These are phyloP conservation scores for Trametes sanguinea DNA, from an alignment of 768 basidiomycete species.

Conservation along the genomic window DNA sequence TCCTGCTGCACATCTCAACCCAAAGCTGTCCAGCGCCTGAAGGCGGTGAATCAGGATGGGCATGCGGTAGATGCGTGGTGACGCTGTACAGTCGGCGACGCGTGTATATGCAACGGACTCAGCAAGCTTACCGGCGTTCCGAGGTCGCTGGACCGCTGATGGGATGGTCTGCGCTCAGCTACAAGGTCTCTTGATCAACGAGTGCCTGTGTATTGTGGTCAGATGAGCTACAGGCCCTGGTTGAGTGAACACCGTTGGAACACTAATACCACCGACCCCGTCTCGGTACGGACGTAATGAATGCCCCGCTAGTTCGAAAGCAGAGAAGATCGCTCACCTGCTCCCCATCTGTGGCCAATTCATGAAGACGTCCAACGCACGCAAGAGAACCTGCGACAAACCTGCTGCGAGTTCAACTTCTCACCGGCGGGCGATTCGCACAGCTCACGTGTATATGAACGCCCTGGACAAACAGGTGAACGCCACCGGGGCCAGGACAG, in stretches of 20 bases:
- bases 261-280: not conserved
- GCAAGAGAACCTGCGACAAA: not conserved
- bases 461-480: constrained; percentile 5
- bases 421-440: not conserved
- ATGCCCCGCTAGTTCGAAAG: not conserved
- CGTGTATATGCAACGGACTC: not conserved
- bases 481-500: not conserved
- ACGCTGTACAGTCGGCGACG: not conserved
- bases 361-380: not conserved
- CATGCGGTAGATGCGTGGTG: not conserved
- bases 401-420: not conserved
- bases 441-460: not conserved
- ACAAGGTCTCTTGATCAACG: not conserved
- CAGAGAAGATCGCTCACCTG: not conserved
- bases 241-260: not conserved
- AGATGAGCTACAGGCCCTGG: constrained; percentile 1
- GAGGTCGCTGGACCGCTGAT: constrained; percentile 8
- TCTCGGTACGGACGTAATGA: constrained; percentile 6
- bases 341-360: not conserved
- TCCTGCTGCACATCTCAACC: not conserved
- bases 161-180: not conserved
- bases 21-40: constrained; percentile 5
- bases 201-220: constrained; percentile 4
- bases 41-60: not conserved
- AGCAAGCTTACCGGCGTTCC: constrained; percentile 2